Evolutionary conservation across 768 basidiomycete species (phyloP).

Genomic region (Paxillus involutus): DNA sequence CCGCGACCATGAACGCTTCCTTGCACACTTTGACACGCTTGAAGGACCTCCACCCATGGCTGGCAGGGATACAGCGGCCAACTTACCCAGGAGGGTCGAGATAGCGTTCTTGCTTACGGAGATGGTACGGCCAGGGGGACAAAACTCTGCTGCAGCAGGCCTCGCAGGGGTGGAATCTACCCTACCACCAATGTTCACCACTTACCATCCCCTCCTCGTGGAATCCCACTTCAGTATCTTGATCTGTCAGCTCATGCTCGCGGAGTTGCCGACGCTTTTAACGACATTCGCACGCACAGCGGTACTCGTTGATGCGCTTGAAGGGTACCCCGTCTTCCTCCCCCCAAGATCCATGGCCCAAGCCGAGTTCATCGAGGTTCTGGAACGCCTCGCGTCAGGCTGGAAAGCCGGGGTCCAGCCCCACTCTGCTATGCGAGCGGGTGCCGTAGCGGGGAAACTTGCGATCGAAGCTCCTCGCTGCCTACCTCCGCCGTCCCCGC

Average conservation of each 20-base stretch:
- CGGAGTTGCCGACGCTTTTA: conserved; percentile 64
- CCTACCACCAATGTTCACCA: conserved; percentile 68
- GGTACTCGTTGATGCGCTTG: conserved; percentile 73
- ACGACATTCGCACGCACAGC: conserved; percentile 67
- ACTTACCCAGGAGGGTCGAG: conserved; percentile 55
- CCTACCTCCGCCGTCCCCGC: conserved; percentile 21
- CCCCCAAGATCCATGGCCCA: conserved; percentile 89
- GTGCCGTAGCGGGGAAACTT: conserved; percentile 40
- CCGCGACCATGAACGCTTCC: conserved; percentile 83
- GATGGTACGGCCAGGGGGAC: conserved; percentile 61
- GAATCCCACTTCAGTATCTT: conserved; percentile 84
- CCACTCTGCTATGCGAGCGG: conserved; percentile 42
- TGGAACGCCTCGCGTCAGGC: conserved; percentile 76
- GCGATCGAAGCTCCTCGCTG: conserved; percentile 40
- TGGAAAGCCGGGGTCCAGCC: conserved; percentile 70
- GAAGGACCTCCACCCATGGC: conserved; percentile 38
- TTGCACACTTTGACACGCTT: conserved; percentile 78
- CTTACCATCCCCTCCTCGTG: conserved; percentile 87
- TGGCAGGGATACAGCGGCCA: conserved; percentile 19
- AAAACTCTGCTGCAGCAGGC: conserved; percentile 32
- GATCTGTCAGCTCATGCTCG: conserved; percentile 74
- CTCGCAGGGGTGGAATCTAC: conserved; percentile 37
- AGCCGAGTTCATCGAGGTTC: conserved; percentile 83
- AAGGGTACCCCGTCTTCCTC: conserved; percentile 86
- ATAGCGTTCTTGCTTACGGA: conserved; percentile 72